Evolutionary conservation across 2,329 filamentous ascomycete genomes (phyloP).

Genomic region (Trichoderma cornu-damae): DNA sequence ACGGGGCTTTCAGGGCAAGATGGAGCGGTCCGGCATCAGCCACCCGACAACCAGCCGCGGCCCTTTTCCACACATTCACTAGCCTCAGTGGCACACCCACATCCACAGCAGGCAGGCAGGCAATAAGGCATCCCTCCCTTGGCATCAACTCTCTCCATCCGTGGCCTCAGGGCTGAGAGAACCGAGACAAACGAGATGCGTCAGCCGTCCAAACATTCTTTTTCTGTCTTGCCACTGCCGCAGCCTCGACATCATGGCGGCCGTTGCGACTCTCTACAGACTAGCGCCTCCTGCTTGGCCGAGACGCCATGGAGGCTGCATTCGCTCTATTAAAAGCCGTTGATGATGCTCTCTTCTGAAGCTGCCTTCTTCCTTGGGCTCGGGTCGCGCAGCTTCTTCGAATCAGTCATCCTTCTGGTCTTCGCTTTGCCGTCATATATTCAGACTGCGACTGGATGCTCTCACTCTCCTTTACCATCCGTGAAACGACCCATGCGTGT

Average conservation of each 20-base stretch:
- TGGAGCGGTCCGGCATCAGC: background rate
- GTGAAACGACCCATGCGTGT: background rate
- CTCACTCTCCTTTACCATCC: background rate
- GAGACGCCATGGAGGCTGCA: background rate
- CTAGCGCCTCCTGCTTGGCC: background rate
- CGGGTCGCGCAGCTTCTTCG: background rate
- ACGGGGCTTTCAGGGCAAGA: conserved; percentile 11
- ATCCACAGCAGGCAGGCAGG: background rate
- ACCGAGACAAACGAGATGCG: conserved; percentile 1
- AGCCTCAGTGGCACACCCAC: background rate
- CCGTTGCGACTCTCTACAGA: background rate
- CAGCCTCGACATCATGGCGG: background rate
- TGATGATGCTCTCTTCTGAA: background rate
- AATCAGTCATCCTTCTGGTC: background rate
- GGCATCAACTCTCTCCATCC: background rate
- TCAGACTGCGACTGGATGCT: background rate
- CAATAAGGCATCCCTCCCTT: background rate
- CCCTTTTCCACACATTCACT: too few relatives aligned
- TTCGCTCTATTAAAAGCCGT: background rate
- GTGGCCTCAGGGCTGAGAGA: background rate
- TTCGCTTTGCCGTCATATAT: background rate
- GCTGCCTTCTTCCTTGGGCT: background rate
- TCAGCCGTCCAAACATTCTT: background rate
- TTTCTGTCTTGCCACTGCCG: background rate
- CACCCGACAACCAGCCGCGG: too few relatives aligned